Percentiles rank a stretch among this genome's conserved stretches.
Conservation (phyloP, 768 basidiomycete genomes). For the Porphyrellus cyaneotinctus region DNA sequence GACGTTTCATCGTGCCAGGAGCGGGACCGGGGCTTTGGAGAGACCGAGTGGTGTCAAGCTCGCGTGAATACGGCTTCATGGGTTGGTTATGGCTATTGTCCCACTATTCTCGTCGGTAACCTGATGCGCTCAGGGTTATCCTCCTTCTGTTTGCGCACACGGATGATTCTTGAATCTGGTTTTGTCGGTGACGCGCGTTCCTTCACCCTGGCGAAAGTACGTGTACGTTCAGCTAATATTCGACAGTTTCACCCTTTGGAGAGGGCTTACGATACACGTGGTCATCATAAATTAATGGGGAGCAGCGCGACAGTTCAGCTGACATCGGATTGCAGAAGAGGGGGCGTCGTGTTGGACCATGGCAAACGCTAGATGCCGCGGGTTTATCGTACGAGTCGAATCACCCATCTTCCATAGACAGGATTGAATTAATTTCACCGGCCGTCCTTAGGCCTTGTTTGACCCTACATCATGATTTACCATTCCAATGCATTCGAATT, state of each 20-base stretch:
- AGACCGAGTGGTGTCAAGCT: slow-evolving; percentile 6
- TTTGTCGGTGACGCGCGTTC: background rate
- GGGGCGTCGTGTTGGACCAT: no score
- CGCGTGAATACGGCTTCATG: background rate
- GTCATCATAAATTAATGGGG: background rate
- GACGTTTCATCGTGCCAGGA: slow-evolving; percentile 48
- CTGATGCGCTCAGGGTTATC: background rate
- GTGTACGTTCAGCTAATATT: slow-evolving; percentile 2
- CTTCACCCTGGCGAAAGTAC: background rate
- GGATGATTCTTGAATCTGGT: background rate
- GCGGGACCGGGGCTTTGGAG: slow-evolving; percentile 11
- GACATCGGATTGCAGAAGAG: no score
- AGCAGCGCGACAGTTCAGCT: no score
- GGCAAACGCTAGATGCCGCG: no score
- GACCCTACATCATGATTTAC: no score
- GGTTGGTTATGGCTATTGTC: background rate
- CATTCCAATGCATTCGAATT: no score
- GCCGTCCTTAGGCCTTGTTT: no score
- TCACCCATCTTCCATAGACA: no score
- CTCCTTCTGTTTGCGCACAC: no score
- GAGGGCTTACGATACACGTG: background rate
- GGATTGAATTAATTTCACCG: no score
- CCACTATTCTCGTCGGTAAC: background rate
- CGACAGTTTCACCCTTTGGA: background rate
- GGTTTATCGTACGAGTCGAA: no score